Conservation (phyloP, 176 grass and related monocot genomes). For the Aegilops bicornis region DNA sequence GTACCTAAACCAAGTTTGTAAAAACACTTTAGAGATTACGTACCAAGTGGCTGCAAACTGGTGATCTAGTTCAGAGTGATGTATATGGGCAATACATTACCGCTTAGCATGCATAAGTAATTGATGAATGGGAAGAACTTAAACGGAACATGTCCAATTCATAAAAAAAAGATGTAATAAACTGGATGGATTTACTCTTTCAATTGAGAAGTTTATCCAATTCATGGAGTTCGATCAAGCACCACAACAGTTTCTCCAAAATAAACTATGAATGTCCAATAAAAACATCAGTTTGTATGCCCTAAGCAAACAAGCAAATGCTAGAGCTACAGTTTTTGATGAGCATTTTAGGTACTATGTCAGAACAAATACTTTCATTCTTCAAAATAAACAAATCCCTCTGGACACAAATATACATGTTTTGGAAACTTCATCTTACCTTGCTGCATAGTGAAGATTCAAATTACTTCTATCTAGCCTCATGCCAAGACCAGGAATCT, state of each 20-base stretch:
- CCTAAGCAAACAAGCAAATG: background rate
- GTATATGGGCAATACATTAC: too few species aligned
- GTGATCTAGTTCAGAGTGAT: too few species aligned
- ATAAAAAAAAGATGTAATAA: background rate
- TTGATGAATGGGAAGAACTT: too few species aligned
- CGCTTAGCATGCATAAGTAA: too few species aligned
- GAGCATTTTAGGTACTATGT: too few species aligned
- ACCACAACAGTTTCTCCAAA: background rate
- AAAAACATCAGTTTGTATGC: too few species aligned
- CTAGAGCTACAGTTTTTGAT: background rate
- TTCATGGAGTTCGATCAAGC: too few species aligned
- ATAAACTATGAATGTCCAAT: background rate
- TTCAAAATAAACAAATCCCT: background rate
- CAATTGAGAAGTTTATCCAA: too few species aligned
- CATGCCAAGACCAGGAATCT: conserved; percentile 92
- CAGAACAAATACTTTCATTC: background rate
- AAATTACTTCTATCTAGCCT: conserved; percentile 88
- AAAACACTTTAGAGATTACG: background rate
- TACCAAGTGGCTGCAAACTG: background rate
- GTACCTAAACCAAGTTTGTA: conserved; percentile 52
- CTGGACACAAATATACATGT: conserved; percentile 4
- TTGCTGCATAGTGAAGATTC: conserved; percentile 95
- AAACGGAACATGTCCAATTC: too few species aligned
- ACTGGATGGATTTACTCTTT: background rate
- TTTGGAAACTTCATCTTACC: conserved; percentile 43